Base-by-base conservation (phyloP, 495 filamentous ascomycete genomes). In the Daldinia bambusicola region DNA sequence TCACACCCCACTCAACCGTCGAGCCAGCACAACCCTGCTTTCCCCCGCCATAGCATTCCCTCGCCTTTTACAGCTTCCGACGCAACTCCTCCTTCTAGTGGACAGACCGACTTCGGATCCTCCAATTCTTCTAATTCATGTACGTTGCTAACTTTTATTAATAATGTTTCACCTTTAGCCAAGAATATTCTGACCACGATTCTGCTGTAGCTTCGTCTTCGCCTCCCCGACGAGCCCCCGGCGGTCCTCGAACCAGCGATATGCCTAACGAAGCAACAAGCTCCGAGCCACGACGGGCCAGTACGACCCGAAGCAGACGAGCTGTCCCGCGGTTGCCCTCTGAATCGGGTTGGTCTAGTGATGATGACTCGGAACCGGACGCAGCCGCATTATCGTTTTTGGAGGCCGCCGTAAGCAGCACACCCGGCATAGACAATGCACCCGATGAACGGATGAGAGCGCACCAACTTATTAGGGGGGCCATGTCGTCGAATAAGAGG, bases 391-490 rank as follows among this genome's bases (percentile, higher is more conserved):
- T 75, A 41, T 59, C 64, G 2, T 64, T 69, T 36, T 12, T 72
- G 7, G 71, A 72, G 51, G 64, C 55, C 10, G 61, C 61, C 13
- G 61, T 64, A 34, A 37, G 55, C 53, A 36, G 56, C 41, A 6
- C 56, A 8, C n/a, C 22, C 53, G 41, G 48, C 7, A 10, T 48
- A 16, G 63, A 74, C 32, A 36, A 66, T 31, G 32, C 58, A 30
- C 58, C 68, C 20, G 81, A 82, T 7, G 73, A 66, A 13, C 76
- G 73, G 13, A n/a, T 82, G 43, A 75, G 77, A 48, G 72, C 75
- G 8, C 74, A 77, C 26, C 84, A 80, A 70, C 41, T 80, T 2
- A 66, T 80, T 48, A 80, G 80, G 53, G 84, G 78, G 52, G 79
- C 78, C 45, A 62, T 77, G 51, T 72, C 70, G 2, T 72, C 70